These are phyloP conservation scores for Pistacia integerrima DNA, from an alignment of 345 rosid species.

Conservation along the genomic window DNA sequence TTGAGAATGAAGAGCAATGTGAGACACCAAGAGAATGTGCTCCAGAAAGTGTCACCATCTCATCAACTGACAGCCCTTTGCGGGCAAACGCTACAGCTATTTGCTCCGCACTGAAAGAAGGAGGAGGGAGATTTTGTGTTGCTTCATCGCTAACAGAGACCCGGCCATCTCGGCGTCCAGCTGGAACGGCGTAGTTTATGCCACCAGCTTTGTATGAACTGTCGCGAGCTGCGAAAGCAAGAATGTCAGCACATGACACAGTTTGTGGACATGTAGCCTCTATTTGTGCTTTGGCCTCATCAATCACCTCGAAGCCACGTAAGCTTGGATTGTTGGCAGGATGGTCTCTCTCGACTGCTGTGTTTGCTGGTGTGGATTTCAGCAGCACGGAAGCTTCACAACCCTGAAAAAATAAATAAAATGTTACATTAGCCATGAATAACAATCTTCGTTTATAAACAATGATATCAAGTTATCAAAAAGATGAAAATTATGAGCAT, in stretches of 20 bases:
- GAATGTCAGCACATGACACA: slow-evolving; percentile 55
- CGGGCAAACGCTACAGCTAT: slow-evolving; percentile 26
- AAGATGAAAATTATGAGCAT: neutral
- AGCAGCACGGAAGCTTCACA: slow-evolving; percentile 58
- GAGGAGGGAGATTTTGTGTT: slow-evolving; percentile 32
- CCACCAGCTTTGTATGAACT: slow-evolving; percentile 37
- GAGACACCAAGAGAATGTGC: slow-evolving; percentile 51
- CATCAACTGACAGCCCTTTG: slow-evolving; percentile 42
- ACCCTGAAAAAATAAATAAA: slow-evolving; percentile 28
- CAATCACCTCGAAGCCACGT: slow-evolving; percentile 52
- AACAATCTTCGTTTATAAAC: neutral
- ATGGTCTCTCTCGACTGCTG: slow-evolving; percentile 39
- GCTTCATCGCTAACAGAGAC: slow-evolving; percentile 32
- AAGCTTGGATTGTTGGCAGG: slow-evolving; percentile 43
- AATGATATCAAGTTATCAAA: neutral
- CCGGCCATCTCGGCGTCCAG: slow-evolving; percentile 49
- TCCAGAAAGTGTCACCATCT: slow-evolving; percentile 56
- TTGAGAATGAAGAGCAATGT: slow-evolving; percentile 41
- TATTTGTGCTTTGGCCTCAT: slow-evolving; percentile 40
- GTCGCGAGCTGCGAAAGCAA: slow-evolving; percentile 59
- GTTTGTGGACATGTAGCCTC: slow-evolving; percentile 45
- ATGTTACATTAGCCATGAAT: neutral
- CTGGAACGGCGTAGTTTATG: slow-evolving; percentile 34
- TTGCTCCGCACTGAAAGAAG: slow-evolving; percentile 26
- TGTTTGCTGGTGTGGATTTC: slow-evolving; percentile 24